Base-by-base conservation (phyloP, 1,284 basidiomycete species). In the Filobasidium uniguttulatum region DNA sequence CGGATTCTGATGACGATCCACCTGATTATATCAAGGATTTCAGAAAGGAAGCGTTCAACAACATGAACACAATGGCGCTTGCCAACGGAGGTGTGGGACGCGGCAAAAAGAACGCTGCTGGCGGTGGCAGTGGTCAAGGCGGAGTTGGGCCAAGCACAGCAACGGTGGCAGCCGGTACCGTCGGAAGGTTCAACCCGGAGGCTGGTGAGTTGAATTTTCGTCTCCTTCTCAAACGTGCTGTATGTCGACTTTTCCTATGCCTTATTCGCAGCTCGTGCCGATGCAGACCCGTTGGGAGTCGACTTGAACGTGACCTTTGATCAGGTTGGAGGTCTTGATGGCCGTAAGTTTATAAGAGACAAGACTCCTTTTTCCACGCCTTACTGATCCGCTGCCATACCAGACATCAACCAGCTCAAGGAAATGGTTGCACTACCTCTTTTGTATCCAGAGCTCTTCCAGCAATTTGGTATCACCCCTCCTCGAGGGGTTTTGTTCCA, bases 351-450 rank as follows among this genome's bases (percentile, higher is more conserved):
- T n/a, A n/a, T n/a, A n/a, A n/a, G n/a, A n/a, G n/a, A n/a, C n/a
- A n/a, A n/a, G n/a, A n/a, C n/a, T n/a, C n/a, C n/a, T n/a, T n/a
- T n/a, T 6, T 20, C n/a, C 30, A 25, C 31, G 48, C 41, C 19
- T 31, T 51, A 6, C 7, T 26, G 5, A 20, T 15, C 44, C 33
- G 33, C n/a, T 33, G 25, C n/a, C n/a, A n/a, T n/a, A n/a, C 48
- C 22, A 87, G 84, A 98, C 63, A 94, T 98, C 56, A 90, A 94
- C 63, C 86, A 90, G 30, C 73, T 98, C 56, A 98, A 97, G 71
- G 94, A 99, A 66, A 98, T 99, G 94, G 96, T 96, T 0, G 77
- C 93, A 19, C 76, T 99, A 0, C 94, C 94, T 0, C 73, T 99
- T 0, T 74, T 97, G 6, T 99, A 99, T 63, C 94, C 94, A 0